Evolutionary conservation across 2,329 filamentous ascomycete species (phyloP).

Genomic region (Neofusicoccum kwambonambiense): DNA sequence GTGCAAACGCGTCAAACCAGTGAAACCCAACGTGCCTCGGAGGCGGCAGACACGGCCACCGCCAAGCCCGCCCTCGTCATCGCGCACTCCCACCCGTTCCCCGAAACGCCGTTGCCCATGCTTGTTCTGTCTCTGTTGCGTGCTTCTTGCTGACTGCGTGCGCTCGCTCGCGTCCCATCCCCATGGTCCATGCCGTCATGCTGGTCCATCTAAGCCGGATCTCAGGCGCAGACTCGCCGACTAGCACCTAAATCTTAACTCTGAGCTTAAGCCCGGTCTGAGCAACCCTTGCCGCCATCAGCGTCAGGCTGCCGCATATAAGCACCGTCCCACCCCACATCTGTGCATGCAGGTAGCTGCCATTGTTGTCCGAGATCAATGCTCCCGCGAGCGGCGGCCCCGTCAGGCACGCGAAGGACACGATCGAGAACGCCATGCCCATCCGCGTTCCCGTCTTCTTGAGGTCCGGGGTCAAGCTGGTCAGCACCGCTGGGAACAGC

Average conservation of each 20-base stretch:
- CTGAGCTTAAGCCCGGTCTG: slow-evolving; percentile 34
- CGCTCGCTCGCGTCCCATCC: too few species aligned
- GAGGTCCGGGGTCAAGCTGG: slow-evolving; percentile 27
- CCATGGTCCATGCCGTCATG: too few species aligned
- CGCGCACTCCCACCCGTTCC: neutral
- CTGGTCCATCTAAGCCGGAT: too few species aligned
- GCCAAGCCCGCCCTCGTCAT: neutral
- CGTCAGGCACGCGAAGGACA: slow-evolving; percentile 35
- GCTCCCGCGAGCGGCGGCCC: slow-evolving; percentile 37
- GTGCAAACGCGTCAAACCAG: neutral
- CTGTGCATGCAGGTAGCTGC: slow-evolving; percentile 31
- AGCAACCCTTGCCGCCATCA: slow-evolving; percentile 30
- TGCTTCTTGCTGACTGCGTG: too few species aligned
- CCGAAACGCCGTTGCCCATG: neutral
- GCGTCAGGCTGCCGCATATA: slow-evolving; percentile 28
- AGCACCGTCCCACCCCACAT: slow-evolving; percentile 32
- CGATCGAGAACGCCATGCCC: slow-evolving; percentile 39
- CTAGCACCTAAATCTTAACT: slow-evolving; percentile 25
- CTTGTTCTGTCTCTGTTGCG: too few species aligned
- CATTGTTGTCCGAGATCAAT: slow-evolving; percentile 29
- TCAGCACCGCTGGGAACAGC: slow-evolving; percentile 23
- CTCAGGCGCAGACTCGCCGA: neutral
- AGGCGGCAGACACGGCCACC: neutral
- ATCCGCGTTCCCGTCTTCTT: slow-evolving; percentile 35
- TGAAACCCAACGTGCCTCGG: neutral